These are phyloP conservation scores for Aspergillus ochraceus DNA, from an alignment of 2,329 filamentous ascomycete genomes.

Conservation along the genomic window DNA sequence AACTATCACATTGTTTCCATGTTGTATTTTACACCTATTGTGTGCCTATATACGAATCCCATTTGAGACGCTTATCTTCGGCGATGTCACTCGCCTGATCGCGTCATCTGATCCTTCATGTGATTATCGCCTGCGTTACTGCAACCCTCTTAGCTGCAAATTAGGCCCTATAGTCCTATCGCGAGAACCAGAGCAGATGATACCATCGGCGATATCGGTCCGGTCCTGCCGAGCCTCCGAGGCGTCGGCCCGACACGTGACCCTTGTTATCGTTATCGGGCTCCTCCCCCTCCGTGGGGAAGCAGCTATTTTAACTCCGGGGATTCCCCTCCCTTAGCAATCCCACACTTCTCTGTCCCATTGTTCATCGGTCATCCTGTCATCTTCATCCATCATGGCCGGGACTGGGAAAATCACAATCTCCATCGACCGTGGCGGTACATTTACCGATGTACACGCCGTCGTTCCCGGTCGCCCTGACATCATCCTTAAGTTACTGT, in stretches of 20 bases:
- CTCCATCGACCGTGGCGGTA: conserved; percentile 42
- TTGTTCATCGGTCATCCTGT: not conserved
- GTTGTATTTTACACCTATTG: too few species aligned
- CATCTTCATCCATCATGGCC: conserved; percentile 21
- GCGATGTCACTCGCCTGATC: too few species aligned
- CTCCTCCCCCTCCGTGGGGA: not conserved
- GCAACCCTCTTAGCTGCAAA: too few species aligned
- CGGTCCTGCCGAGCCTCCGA: conserved; percentile 16
- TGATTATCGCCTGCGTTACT: too few species aligned
- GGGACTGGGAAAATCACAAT: conserved; percentile 35
- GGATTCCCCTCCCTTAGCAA: conserved; percentile 7
- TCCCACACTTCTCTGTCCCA: not conserved
- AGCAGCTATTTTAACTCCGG: conserved; percentile 14
- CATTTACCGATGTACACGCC: conserved; percentile 42
- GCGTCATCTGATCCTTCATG: too few species aligned
- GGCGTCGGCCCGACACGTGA: conserved; percentile 34
- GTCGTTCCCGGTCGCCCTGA: conserved; percentile 38
- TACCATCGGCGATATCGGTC: conserved; percentile 17
- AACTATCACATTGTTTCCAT: too few species aligned
- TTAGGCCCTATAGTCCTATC: too few species aligned
- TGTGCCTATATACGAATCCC: too few species aligned
- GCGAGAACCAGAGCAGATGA: too few species aligned
- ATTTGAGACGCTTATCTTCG: too few species aligned
- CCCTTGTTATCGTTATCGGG: conserved; percentile 1
- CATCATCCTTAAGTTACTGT: conserved; percentile 42